Percentiles rank a stretch among this genome's conserved stretches.
These are phyloP conservation scores for Grosmannia penicillata DNA, from an alignment of 2,329 filamentous ascomycete species.

Conservation along the genomic window DNA sequence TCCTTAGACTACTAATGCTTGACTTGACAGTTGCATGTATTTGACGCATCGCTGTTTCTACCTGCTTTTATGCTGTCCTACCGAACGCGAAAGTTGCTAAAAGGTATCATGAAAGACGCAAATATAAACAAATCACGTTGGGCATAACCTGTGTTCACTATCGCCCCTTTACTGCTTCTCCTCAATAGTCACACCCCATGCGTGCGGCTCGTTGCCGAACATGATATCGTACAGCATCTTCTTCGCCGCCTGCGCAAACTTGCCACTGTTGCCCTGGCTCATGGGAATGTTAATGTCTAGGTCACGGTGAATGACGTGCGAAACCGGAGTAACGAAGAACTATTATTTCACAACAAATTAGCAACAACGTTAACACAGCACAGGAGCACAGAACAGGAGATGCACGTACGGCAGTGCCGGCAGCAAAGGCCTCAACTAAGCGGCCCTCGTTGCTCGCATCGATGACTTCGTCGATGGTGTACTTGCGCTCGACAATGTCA, in stretches of 20 bases:
- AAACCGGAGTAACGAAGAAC: constrained; percentile 59
- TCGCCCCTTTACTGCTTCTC: constrained; percentile 23
- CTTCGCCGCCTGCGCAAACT: constrained; percentile 49
- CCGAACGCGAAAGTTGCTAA: neutral
- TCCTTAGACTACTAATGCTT: neutral
- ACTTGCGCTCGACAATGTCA: constrained; percentile 68
- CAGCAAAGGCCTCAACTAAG: constrained; percentile 70
- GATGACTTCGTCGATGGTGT: constrained; percentile 65
- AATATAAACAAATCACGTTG: neutral
- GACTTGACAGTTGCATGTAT: too few relatives aligned
- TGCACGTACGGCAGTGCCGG: constrained; percentile 64
- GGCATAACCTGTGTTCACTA: neutral
- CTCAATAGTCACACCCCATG: constrained; percentile 54
- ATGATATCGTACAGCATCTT: constrained; percentile 56
- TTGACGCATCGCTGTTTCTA: neutral
- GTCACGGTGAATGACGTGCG: constrained; percentile 52
- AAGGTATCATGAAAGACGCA: neutral
- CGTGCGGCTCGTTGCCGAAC: constrained; percentile 54
- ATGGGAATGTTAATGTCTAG: constrained; percentile 48
- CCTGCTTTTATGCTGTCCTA: neutral
- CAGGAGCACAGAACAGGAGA: constrained; percentile 2
- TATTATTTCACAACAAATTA: constrained; percentile 17
- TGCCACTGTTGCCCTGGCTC: constrained; percentile 35
- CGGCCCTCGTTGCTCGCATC: constrained; percentile 61
- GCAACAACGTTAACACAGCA: neutral